Percentiles rank a stretch among this genome's conserved stretches.
phyloP scores from a whole-genome alignment of 78 protist species.

The Dictyostelium brefeldianum region DNA sequence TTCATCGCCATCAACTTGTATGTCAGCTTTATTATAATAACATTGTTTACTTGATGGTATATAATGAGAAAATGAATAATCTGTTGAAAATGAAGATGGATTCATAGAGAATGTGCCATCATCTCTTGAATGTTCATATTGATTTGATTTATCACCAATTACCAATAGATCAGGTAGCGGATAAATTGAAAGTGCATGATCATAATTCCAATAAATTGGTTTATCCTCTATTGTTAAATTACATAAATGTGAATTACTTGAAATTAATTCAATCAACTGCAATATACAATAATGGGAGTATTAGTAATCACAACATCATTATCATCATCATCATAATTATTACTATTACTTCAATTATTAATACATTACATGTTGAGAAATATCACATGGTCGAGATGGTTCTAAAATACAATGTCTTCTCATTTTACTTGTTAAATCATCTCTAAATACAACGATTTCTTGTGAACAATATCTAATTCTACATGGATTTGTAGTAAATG shows the following conservation, averaged over 20 bases:
- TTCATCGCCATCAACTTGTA: neutral
- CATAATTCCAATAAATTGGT: slow-evolving; percentile 88
- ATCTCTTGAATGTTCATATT: neutral
- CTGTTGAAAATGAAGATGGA: slow-evolving; percentile 69
- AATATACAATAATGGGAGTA: neutral
- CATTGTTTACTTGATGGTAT: slow-evolving; percentile 5
- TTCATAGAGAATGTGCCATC: slow-evolving; percentile 28
- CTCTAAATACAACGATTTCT: slow-evolving; percentile 83
- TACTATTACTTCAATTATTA: neutral
- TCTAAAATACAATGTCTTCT: slow-evolving; percentile 78
- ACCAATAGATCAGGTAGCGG: slow-evolving; percentile 86
- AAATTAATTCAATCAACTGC: slow-evolving; percentile 49
- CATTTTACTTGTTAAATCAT: slow-evolving; percentile 81
- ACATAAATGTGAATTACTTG: slow-evolving; percentile 82
- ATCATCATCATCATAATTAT: neutral
- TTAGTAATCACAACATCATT: too few relatives aligned
- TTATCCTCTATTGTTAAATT: slow-evolving; percentile 76
- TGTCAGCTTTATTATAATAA: neutral
- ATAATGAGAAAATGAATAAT: slow-evolving; percentile 60
- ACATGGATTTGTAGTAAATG: slow-evolving; percentile 83
- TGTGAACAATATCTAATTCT: slow-evolving; percentile 82
- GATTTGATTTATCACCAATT: slow-evolving; percentile 57
- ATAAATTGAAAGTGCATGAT: slow-evolving; percentile 79
- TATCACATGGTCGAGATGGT: slow-evolving; percentile 3
- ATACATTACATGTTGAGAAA: slow-evolving; percentile 49